Evolutionary conservation across 1,139 yeast genomes (phyloP), one percentile per base, ranked within the genome.

Genomic region (Torulaspora globosa): DNA sequence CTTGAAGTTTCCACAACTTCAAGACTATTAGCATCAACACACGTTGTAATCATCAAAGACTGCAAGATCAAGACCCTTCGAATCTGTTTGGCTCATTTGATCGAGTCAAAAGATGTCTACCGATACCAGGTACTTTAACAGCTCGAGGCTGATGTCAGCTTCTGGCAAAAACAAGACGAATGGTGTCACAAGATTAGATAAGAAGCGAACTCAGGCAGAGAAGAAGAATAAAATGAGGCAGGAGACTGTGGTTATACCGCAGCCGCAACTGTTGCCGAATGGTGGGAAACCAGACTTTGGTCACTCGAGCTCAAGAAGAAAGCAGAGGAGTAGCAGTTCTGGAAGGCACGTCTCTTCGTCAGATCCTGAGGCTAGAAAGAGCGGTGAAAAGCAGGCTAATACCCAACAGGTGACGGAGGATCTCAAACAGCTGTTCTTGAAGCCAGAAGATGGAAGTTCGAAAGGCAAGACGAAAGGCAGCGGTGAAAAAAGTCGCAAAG

Each of bases 81-180:
- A 18, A 15, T n/a, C n/a, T 10, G 27, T 24, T 31, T 14, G 23
- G 23, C 28, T 21, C 30, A 10, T 35, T 15, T 10, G 21, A 21
- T 5, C 12, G 24, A 26, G 16, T 26, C 32, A 16, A 18, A 35
- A 18, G 12, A 62, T 63, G 67, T 61, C 66, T 12, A 54, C 62
- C 14, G 67, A 63, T 55, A 61, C 67, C 26, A 61, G 56, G 65
- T 62, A 60, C 47, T 50, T 62, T 45, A 61, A 62, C 39, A 63
- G 65, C 48, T 57, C 67, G 27, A 52, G 65, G 47, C 49, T 61
- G 54, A 42, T 62, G 49, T 55, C 59, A 12, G 45, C 60, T n/a
- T 53, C 57, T 19, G 51, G 62, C 27, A 60, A 54, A 44, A 60
- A 59, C 42, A 55, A 53, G 43, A 44, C 58, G 19, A 51, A 46